Base-by-base conservation (phyloP, 306 rosid genomes). In the Gillenia trifoliata region DNA sequence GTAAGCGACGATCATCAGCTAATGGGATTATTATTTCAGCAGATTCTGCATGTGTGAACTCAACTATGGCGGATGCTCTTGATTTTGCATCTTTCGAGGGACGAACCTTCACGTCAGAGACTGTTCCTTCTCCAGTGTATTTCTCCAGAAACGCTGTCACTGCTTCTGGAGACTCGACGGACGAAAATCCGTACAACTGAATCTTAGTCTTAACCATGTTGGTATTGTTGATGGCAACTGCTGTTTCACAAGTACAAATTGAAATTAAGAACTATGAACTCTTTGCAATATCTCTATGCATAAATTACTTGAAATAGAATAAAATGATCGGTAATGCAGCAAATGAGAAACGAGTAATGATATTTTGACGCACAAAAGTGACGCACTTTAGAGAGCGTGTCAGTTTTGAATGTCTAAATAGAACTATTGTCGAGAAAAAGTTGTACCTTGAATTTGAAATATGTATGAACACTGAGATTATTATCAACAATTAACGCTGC, bases 61-160 rank as follows among this genome's bases (percentile, higher is more conserved):
- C 83, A 52, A 88, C 84, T 4, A 25, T 71, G 71, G 83, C 93
- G 75, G 66, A 67, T 52, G 80, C 41, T 60, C 76, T 82, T 64
- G 76, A 9, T 29, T 52, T 73, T 31, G 59, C 73, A 11, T 50
- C 65, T 34, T 74, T 83, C 25, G 70, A 50, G 23, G 60, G 66
- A 60, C 56, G 38, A 50, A 86, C 62, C 61, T 72, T 69, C 47
- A 80, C 59, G 23, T 78, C 80, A 52, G 63, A 77, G 55, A 89
- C 86, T 79, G 85, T 85, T 61, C 86, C 84, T 57, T 56, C 30
- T 33, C 91, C 93, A 34, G 83, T 78, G 31, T 49, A 63, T 78
- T 23, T 64, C 68, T 89, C 93, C 50, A 87, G 40, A 79, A 81
- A 79, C 26, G 29, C 73, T 68, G 6, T 79, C 29, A 87, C 87